Evolutionary conservation across 352 stramenopile species (phyloP), one percentile per base, ranked within the genome.

Genomic region (Chrysophaeum taylorii): DNA sequence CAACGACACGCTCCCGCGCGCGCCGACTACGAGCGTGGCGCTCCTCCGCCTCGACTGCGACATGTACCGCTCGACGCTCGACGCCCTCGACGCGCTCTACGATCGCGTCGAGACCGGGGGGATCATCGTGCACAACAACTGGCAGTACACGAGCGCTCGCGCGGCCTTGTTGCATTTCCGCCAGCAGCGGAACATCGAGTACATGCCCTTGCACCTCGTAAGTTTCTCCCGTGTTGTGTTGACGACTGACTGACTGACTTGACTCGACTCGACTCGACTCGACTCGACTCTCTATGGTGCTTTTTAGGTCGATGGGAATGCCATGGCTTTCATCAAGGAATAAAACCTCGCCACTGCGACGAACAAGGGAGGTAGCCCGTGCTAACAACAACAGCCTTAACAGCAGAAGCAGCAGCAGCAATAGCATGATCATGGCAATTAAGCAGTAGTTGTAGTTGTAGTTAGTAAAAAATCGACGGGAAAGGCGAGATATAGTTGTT

Each of bases 241-340:
- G n/a, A n/a, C n/a, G n/a, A n/a, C n/a, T n/a, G n/a, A n/a, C n/a
- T n/a, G n/a, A n/a, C n/a, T n/a, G n/a, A n/a, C n/a, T n/a, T n/a
- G n/a, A n/a, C n/a, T n/a, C n/a, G n/a, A n/a, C n/a, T n/a, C n/a
- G n/a, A n/a, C n/a, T n/a, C n/a, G n/a, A n/a, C n/a, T n/a, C n/a
- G n/a, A n/a, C n/a, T n/a, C n/a, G n/a, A n/a, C n/a, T n/a, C n/a
- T n/a, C n/a, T n/a, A n/a, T n/a, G n/a, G n/a, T n/a, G n/a, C n/a
- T n/a, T n/a, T n/a, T n/a, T n/a, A n/a, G n/a, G n/a, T 66, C 57
- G 57, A 66, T 36, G 57, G 57, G 33, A 66, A 66, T 36, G 57
- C 57, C 33, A 45, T 66, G 33, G 57, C 57, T 12, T 66, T 31
- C 33, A 66, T 66, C 36, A 66, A 66, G 12, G 12, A 21, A 48